Base-by-base conservation (phyloP, 2,329 filamentous ascomycete genomes). In the Fusarium setosum region DNA sequence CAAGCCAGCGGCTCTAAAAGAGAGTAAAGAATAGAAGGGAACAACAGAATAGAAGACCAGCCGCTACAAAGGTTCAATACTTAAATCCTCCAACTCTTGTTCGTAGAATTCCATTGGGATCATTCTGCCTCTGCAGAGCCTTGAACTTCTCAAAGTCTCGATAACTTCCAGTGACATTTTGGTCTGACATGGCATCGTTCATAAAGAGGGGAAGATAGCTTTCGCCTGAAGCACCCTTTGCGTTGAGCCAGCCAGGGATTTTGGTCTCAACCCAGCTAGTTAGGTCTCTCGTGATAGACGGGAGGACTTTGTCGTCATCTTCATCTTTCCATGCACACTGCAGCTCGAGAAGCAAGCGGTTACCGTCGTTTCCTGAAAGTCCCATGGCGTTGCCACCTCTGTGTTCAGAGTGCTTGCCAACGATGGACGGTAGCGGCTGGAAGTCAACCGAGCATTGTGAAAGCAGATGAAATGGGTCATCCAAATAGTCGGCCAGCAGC, bases 141-240 rank as follows among this genome's bases (percentile, higher is more conserved):
- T 72, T 76, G 59, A 78, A 70, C 56, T 67, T 64, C 7, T 59
- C 70, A 65, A 73, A 76, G 8, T 67, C 72, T 17, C 66, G 59
- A 59, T 75, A 75, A 50, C 45, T 72, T 9, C 63, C 66, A 10
- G 71, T 73, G 11, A 74, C 74, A 48, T 74, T 74, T 62, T 74
- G 73, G 56, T 78, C 74, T 18, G 62, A 68, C 64, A 71, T 73
- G 1, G 76, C 76, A 63, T 79, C 76, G 38, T 79, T 79, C 72
- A 79, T 74, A 35, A 77, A 75, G 2, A 71, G 59, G 10, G 73
- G 72, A 17, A 72, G 61, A 56, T 76, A 78, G 4, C 17, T 18
- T 3, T 59, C 34, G 5, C 29, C 51, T 6, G 29, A 13, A 7
- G 17, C 29, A 7, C 20, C 42, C 9, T n/a, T n/a, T n/a, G n/a